These are phyloP conservation scores for Pisolithus orientalis DNA, from an alignment of 768 basidiomycete genomes.

Conservation along the genomic window DNA sequence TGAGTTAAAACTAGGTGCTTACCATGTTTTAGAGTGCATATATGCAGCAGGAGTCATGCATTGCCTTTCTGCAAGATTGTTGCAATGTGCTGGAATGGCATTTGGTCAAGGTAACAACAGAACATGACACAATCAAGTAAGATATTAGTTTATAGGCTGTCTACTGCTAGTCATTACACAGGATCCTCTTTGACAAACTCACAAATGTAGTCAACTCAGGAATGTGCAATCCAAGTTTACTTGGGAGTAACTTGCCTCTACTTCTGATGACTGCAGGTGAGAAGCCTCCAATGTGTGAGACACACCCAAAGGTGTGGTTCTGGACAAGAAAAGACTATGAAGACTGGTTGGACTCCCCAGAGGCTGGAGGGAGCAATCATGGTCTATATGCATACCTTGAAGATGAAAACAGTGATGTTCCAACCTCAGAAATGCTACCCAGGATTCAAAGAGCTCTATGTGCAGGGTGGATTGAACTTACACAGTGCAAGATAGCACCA, in stretches of 20 bases:
- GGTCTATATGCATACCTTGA: not conserved
- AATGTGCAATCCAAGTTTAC: not conserved
- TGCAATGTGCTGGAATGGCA: not conserved
- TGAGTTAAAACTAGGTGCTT: too few relatives aligned
- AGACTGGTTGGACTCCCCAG: not conserved
- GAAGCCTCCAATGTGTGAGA: not conserved
- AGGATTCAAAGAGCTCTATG: not conserved
- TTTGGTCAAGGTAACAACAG: not conserved
- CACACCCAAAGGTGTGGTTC: not conserved
- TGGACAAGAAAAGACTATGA: not conserved
- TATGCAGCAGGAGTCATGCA: not conserved
- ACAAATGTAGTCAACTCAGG: not conserved
- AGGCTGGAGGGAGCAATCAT: not conserved
- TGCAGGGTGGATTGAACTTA: conserved; percentile 3
- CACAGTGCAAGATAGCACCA: not conserved
- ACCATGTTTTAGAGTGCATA: too few relatives aligned
- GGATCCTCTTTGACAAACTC: not conserved
- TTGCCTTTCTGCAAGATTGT: not conserved
- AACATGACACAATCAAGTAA: too few relatives aligned
- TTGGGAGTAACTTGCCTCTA: not conserved
- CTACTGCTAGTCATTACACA: too few relatives aligned
- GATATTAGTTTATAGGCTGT: too few relatives aligned
- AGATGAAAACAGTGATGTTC: not conserved
- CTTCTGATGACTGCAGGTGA: not conserved
- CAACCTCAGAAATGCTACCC: not conserved